These are phyloP conservation scores for Eimeria zaria DNA, from an alignment of 169 alveolate species.

Conservation along the genomic window DNA sequence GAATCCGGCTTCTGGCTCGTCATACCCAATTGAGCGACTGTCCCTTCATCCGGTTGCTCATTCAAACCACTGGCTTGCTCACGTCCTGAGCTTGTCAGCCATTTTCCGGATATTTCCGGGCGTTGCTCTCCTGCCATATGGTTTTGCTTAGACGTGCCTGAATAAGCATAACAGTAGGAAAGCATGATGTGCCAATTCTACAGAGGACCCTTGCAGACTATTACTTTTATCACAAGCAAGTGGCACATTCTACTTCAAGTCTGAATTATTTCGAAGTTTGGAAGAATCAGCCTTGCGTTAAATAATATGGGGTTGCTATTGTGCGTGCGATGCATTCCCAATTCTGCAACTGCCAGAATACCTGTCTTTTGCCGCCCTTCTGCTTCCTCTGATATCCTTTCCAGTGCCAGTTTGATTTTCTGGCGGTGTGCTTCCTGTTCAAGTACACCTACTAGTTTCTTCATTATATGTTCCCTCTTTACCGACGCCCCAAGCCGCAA, in stretches of 20 bases:
- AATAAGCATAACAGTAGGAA: background rate
- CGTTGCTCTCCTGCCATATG: background rate
- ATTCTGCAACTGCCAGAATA: background rate
- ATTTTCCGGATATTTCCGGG: background rate
- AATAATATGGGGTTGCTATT: background rate
- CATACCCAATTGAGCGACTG: background rate
- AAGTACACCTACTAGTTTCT: background rate
- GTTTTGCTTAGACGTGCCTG: background rate
- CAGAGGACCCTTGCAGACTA: background rate
- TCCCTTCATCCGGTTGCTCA: background rate
- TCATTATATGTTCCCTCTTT: background rate
- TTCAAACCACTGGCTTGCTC: background rate
- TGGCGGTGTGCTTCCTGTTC: slow-evolving; percentile 59
- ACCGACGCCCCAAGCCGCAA: background rate
- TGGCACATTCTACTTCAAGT: background rate
- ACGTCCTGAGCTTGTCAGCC: background rate
- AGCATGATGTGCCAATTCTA: background rate
- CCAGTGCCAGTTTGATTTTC: slow-evolving; percentile 33
- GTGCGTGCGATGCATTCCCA: background rate
- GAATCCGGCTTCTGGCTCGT: background rate
- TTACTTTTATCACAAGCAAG: background rate
- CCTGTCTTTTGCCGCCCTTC: slow-evolving; percentile 11
- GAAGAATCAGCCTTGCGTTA: background rate
- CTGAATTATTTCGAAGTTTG: background rate
- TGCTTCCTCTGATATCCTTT: slow-evolving; percentile 24